A percentile compares a stretch with the other conserved stretches of the same genome.
Conservation (phyloP, 1,284 basidiomycete genomes). For the Moniliophthora roreri region DNA sequence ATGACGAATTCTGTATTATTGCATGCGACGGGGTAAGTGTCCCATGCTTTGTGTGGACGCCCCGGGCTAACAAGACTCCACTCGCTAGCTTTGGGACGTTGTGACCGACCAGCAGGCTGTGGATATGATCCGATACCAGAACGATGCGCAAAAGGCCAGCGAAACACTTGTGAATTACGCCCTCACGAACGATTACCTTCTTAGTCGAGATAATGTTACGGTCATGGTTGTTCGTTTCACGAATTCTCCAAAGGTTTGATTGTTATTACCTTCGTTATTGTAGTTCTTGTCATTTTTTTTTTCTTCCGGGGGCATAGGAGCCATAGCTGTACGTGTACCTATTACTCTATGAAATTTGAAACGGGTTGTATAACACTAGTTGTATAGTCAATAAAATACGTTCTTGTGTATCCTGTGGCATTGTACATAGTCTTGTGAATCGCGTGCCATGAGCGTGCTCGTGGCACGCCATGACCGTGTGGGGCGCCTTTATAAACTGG, state of each 20-base stretch:
- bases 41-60: slow-evolving; percentile 1
- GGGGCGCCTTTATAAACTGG: too few relatives aligned
- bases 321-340: slow-evolving; percentile 1
- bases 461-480: too few relatives aligned
- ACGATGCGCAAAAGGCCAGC: slow-evolving; percentile 73
- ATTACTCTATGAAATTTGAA: too few relatives aligned
- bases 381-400: too few relatives aligned
- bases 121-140: slow-evolving; percentile 60
- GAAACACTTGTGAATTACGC: slow-evolving; percentile 71
- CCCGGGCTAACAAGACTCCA: slow-evolving; percentile 9
- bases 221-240: slow-evolving; percentile 57
- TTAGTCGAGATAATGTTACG: slow-evolving; percentile 75
- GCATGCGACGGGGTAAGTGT: slow-evolving; percentile 82
- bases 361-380: too few relatives aligned
- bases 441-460: too few relatives aligned
- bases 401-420: too few relatives aligned
- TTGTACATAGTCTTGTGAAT: too few relatives aligned
- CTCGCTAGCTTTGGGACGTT: slow-evolving; percentile 79
- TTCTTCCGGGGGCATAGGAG: not conserved
- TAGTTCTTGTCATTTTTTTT: not conserved
- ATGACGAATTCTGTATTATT: slow-evolving; percentile 82
- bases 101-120: slow-evolving; percentile 81
- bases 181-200: slow-evolving; percentile 43
- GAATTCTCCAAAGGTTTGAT: not conserved
- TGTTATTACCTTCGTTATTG: not conserved